These are phyloP conservation scores for Cercophora scortea DNA, from an alignment of 495 filamentous ascomycete species.

Conservation along the genomic window DNA sequence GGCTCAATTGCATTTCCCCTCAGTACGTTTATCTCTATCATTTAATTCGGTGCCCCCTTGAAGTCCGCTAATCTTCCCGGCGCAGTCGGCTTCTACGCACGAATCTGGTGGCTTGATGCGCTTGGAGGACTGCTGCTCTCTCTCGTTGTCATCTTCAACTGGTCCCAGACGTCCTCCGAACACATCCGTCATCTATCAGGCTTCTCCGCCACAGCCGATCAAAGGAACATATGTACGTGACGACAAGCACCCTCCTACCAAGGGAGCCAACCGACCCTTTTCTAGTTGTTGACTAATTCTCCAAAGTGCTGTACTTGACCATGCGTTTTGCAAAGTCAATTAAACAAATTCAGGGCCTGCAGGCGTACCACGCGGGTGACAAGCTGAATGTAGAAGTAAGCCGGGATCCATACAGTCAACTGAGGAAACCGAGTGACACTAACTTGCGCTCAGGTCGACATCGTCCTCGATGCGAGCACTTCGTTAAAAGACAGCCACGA, in stretches of 20 bases:
- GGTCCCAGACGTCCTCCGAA: slow-evolving; percentile 63
- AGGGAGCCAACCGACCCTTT: neutral
- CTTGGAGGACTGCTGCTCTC: slow-evolving; percentile 78
- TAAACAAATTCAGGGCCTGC: slow-evolving; percentile 76
- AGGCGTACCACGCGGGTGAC: slow-evolving; percentile 86
- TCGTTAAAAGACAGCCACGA: slow-evolving; percentile 82
- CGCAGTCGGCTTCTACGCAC: slow-evolving; percentile 64
- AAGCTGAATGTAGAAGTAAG: slow-evolving; percentile 67
- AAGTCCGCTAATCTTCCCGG: neutral
- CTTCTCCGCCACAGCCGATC: slow-evolving; percentile 67
- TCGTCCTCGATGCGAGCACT: slow-evolving; percentile 74
- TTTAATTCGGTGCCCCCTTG: neutral
- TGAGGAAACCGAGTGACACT: neutral
- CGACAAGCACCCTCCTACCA: neutral
- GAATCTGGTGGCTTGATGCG: slow-evolving; percentile 79
- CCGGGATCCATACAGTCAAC: neutral
- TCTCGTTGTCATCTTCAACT: slow-evolving; percentile 76
- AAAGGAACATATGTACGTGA: slow-evolving; percentile 60
- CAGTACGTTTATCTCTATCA: slow-evolving; percentile 31
- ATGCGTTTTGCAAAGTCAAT: slow-evolving; percentile 92
- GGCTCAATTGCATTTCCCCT: slow-evolving; percentile 82
- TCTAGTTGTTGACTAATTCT: neutral
- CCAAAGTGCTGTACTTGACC: slow-evolving; percentile 69
- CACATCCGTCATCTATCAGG: slow-evolving; percentile 83
- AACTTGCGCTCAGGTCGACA: slow-evolving; percentile 32